Evolutionary conservation across 768 basidiomycete genomes (phyloP), one percentile per base, ranked within the genome.

Genomic region (Phaffia tasmanica): DNA sequence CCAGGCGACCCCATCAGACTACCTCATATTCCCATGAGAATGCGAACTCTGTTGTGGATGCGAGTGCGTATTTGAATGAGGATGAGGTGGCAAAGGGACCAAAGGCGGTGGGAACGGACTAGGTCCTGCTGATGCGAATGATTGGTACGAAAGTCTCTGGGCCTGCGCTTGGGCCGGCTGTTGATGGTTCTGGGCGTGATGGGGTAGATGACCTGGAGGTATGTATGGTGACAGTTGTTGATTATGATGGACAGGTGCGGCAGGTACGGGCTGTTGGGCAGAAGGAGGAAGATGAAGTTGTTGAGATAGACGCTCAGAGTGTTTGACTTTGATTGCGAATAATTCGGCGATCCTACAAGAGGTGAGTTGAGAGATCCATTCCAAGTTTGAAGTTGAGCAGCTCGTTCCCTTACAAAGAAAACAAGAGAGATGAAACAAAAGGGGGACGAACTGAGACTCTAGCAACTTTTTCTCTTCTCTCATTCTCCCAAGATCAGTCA

Each of bases 401-500:
- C 35, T 42, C 35, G 35, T 42, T 42, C 35, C 6, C 11, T 11
- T 42, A 42, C 35, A 42, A 42, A 11, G 56, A 27, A 32, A 18
- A 11, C n/a, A 11, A 11, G 14, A 57, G 56, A n/a, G 18, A 30
- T 7, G 25, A 23, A 57, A 46, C 29, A 59, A 30, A n/a, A 59
- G 6, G 19, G 29, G 18, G 21, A 59, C 56, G 14, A 7, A 57
- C 35, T 66, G 65, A 32, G 35, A 47, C 51, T 66, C 65, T 27
- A 66, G 65, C 48, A 53, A 32, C 18, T 54, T 53, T 29, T 67
- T 67, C 60, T 67, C 60, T 46, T 62, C 65, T 6, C 65, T 49
- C 48, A 67, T 62, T 2, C 62, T 48, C 30, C 73, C 73, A 47
- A 89, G 84, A 71, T 91, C 88, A 65, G 85, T 80, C 7, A 86